These are phyloP conservation scores for Suillus ampliporus DNA, from an alignment of 768 basidiomycete genomes.

Conservation along the genomic window DNA sequence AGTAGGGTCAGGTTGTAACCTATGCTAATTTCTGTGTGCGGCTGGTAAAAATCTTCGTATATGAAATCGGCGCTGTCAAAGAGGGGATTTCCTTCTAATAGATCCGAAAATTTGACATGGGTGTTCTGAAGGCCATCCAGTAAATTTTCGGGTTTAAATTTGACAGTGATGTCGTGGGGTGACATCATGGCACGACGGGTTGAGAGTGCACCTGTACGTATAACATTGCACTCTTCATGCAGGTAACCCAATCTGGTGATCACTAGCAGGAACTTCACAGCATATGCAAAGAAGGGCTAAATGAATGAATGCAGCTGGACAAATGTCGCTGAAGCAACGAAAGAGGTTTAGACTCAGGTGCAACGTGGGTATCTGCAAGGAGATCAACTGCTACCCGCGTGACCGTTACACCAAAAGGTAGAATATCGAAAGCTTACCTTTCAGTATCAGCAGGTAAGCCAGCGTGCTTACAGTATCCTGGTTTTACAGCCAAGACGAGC, in stretches of 20 bases:
- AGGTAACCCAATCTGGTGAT: neutral
- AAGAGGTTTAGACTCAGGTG: no score
- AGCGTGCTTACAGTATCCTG: no score
- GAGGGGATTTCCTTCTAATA: neutral
- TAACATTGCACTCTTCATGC: neutral
- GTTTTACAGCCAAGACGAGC: neutral
- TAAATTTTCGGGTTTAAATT: neutral
- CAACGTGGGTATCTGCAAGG: neutral
- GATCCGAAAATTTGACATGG: neutral
- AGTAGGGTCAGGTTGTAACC: neutral
- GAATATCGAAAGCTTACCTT: no score
- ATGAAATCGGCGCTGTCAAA: neutral
- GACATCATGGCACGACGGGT: neutral
- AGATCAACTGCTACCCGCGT: no score
- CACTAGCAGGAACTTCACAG: neutral
- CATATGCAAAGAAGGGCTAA: neutral
- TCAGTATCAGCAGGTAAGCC: no score
- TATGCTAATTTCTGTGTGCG: neutral
- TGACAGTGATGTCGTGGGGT: neutral
- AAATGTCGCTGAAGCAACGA: neutral
- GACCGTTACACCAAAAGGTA: no score
- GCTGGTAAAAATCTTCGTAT: neutral
- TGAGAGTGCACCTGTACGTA: neutral
- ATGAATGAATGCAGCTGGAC: neutral
- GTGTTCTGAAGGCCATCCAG: neutral